phyloP scores from a whole-genome alignment of 2,329 filamentous ascomycete genomes.

The Botrytis tulipae region DNA sequence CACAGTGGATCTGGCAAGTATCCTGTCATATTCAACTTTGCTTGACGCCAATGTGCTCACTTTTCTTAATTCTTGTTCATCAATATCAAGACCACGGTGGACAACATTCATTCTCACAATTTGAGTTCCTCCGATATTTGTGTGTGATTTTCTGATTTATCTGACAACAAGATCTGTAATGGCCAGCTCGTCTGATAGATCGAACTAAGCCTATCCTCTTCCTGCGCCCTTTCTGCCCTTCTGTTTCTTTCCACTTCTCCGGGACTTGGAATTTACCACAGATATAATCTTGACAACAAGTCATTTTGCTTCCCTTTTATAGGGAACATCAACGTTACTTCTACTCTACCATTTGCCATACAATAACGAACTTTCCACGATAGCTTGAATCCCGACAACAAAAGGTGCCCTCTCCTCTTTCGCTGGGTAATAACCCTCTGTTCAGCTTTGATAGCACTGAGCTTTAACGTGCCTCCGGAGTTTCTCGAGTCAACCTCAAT shows the following conservation, averaged over 20 bases:
- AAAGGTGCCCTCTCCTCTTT: neutral
- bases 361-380: neutral
- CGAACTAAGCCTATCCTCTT: too few relatives aligned
- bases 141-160: neutral
- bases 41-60: neutral
- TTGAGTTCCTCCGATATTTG: neutral
- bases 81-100: neutral
- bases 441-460: neutral
- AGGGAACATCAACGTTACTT: neutral
- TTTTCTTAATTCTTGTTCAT: too few relatives aligned
- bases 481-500: neutral
- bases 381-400: neutral
- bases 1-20: neutral
- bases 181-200: too few relatives aligned
- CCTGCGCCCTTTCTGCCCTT: neutral
- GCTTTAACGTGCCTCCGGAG: neutral
- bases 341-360: neutral
- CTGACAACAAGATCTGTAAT: neutral
- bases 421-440: neutral
- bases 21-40: neutral
- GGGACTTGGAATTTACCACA: neutral
- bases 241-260: neutral
- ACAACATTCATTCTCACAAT: neutral
- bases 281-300: neutral
- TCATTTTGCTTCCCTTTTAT: neutral